Conservation (phyloP, 257 asterid species). For the Scutellaria galericulata region DNA sequence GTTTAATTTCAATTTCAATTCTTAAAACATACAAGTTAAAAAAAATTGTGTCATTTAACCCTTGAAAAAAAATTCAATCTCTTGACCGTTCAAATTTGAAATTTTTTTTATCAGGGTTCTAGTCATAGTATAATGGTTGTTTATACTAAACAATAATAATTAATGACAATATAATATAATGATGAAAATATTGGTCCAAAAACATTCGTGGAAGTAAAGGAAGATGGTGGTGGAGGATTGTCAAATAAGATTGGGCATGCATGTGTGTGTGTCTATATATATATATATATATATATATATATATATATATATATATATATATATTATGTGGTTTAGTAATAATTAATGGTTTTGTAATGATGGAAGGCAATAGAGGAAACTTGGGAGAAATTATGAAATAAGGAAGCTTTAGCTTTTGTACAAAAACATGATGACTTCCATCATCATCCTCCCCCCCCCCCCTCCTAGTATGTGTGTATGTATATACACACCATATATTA, state of each 20-base stretch:
- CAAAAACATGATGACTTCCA: conserved; percentile 57
- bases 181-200: conserved; percentile 11
- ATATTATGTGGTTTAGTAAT: background rate
- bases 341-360: conserved; percentile 43
- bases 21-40: too few relatives aligned
- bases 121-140: background rate
- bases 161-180: background rate
- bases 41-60: too few relatives aligned
- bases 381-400: conserved; percentile 33
- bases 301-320: background rate
- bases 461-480: background rate
- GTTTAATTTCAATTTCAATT: too few relatives aligned
- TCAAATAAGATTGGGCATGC: conserved; percentile 42
- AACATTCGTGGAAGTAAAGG: conserved; percentile 46
- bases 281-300: background rate
- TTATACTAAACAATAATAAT: background rate
- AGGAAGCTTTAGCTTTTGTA: conserved; percentile 49
- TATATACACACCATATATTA: background rate
- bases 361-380: conserved; percentile 43
- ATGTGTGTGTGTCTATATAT: background rate
- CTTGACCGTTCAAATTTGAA: too few relatives aligned
- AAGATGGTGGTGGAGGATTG: conserved; percentile 42
- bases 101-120: too few relatives aligned
- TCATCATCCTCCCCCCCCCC: conserved; percentile 16
- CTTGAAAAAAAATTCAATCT: too few relatives aligned